Conservation (phyloP, 495 filamentous ascomycete species). For the Chaetomium tenue region DNA sequence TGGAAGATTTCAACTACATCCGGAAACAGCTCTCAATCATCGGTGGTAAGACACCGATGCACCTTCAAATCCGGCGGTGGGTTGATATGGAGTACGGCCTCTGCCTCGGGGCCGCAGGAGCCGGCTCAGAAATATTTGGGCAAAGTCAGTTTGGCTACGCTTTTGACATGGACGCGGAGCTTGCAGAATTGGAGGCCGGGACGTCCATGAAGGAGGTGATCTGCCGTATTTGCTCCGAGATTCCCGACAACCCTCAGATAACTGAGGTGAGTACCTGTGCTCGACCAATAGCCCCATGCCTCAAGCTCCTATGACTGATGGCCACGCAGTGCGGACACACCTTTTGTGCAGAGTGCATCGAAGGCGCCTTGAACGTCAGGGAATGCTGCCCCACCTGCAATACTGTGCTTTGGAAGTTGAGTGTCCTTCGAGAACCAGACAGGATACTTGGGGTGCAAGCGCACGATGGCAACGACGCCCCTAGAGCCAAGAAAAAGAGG, state of each 20-base stretch:
- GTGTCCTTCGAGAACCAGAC: background rate
- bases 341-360: background rate
- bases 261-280: background rate
- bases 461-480: background rate
- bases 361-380: background rate
- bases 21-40: background rate
- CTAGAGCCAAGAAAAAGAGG: background rate
- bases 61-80: slow-evolving; percentile 1
- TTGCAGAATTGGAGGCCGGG: background rate
- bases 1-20: slow-evolving; percentile 8
- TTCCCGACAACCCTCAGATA: background rate
- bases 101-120: background rate
- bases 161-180: slow-evolving; percentile 1
- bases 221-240: slow-evolving; percentile 2
- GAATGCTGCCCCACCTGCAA: slow-evolving; percentile 9
- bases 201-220: background rate
- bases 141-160: background rate
- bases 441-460: background rate
- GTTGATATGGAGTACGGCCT: slow-evolving; percentile 12
- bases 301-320: background rate
- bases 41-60: slow-evolving; percentile 4
- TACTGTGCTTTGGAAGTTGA: background rate
- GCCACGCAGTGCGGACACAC: slow-evolving; percentile 3
- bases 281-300: background rate
- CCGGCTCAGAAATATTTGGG: background rate